Evolutionary conservation across 2,329 filamentous ascomycete genomes (phyloP).

Genomic region (Talaromyces sp.): DNA sequence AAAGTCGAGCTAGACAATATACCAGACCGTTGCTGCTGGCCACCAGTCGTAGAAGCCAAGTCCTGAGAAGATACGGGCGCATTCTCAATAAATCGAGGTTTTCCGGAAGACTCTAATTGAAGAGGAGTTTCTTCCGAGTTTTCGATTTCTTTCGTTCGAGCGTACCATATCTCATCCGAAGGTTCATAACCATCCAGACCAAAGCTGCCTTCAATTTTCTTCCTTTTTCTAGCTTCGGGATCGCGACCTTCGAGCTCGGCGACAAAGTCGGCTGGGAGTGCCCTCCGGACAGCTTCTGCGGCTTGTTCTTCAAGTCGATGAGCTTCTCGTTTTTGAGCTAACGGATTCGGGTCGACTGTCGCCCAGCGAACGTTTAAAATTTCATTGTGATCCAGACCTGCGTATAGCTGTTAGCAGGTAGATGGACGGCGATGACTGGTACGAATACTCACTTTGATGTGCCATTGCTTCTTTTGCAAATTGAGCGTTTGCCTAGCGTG

Average conservation of each 20-base stretch:
- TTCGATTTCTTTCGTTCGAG: constrained; percentile 66
- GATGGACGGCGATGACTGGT: background rate
- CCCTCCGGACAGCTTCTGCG: constrained; percentile 83
- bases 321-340: constrained; percentile 88
- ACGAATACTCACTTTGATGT: constrained; percentile 58
- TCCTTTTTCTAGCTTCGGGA: constrained; percentile 76
- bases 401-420: background rate
- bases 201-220: constrained; percentile 84
- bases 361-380: constrained; percentile 96
- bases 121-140: constrained; percentile 51
- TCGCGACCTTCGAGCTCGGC: constrained; percentile 91
- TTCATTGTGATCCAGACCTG: constrained; percentile 75
- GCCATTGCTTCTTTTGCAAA: constrained; percentile 96
- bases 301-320: constrained; percentile 89
- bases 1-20: constrained; percentile 81
- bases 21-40: constrained; percentile 47
- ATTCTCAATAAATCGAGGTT: constrained; percentile 44
- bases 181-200: constrained; percentile 88
- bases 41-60: constrained; percentile 17
- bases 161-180: constrained; percentile 90
- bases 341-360: constrained; percentile 90
- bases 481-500: constrained; percentile 62
- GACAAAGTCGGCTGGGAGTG: constrained; percentile 82
- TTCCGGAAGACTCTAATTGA: constrained; percentile 43
- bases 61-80: constrained; percentile 36